phyloP scores from a whole-genome alignment of 2,329 filamentous ascomycete species.

The Byssoonygena ceratinophila region DNA sequence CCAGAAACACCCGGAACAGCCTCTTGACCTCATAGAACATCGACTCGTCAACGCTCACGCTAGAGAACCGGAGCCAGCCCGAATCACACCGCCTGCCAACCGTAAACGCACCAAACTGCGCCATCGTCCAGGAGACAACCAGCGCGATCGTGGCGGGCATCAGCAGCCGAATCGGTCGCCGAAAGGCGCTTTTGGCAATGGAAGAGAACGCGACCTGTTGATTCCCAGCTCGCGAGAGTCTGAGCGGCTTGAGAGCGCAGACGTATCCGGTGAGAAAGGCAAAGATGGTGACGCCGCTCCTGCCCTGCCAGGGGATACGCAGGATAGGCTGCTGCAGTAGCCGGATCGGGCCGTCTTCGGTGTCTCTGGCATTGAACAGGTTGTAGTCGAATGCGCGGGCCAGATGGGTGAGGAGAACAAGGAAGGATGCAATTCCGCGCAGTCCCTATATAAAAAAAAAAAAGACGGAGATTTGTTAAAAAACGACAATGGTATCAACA shows the following conservation, averaged over 20 bases:
- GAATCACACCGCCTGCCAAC: conserved; percentile 41
- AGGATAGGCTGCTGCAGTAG: conserved; percentile 43
- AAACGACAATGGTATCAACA: background rate
- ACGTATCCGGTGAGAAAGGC: conserved; percentile 48
- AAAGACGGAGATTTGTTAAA: background rate
- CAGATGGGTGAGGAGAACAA: conserved; percentile 45
- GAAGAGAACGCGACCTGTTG: conserved; percentile 36
- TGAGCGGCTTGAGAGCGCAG: conserved; percentile 46
- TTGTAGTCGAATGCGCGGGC: conserved; percentile 43
- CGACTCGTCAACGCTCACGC: conserved; percentile 35
- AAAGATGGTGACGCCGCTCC: conserved; percentile 47
- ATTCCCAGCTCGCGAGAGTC: conserved; percentile 41
- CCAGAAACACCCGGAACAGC: conserved; percentile 38
- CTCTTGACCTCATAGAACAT: conserved; percentile 38
- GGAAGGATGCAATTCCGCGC: conserved; percentile 44
- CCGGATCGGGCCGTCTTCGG: conserved; percentile 33
- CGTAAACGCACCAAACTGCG: conserved; percentile 41
- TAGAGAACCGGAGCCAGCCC: conserved; percentile 44
- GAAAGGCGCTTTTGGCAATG: conserved; percentile 45
- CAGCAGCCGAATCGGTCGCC: conserved; percentile 43
- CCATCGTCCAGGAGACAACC: conserved; percentile 41
- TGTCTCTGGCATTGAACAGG: conserved; percentile 42
- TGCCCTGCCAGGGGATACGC: conserved; percentile 47
- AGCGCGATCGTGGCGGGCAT: conserved; percentile 44
- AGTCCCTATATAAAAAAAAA: conserved; percentile 34